Base-by-base conservation (phyloP, 1,139 yeast species). In the Hanseniaspora gamundiae region DNA sequence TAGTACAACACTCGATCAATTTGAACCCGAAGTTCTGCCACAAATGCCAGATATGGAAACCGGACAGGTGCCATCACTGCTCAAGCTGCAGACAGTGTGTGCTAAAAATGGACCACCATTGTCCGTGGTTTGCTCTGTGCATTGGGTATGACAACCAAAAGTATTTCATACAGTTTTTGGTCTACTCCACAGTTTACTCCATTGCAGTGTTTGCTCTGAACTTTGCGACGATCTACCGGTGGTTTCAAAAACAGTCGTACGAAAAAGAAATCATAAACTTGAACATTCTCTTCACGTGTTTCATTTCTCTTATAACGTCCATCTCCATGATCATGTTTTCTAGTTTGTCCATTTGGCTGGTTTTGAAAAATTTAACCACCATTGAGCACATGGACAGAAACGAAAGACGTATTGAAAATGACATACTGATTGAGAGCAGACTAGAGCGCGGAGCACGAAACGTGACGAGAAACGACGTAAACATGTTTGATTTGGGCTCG, bases 81-180 rank as follows among this genome's bases (percentile, higher is more conserved):
- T 78, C 84, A 0, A 65, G 74, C 21, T 78, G 93, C 51, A 71
- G 76, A 10, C 65, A 63, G 43, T 91, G 98, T 61, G 71, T 84
- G 1, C 67, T 91, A 45, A 68, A 72, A 48, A 81, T 81, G 91
- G 93, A 82, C 62, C 98, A 91, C 57, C 94, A 84, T 62, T 91
- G 98, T 59, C 97, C 98, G 0, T 91, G 98, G 98, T 87, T 91
- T 58, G 78, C 94, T 4, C 70, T 76, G 11, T 91, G 98, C 60
- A 76, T 93, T 45, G 98, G 98, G 0, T 81, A 73, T 62, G 65
- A 65, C 40, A 88, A 88, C 62, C 88, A 85, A 55, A 83, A 85
- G 62, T 75, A 67, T 56, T 88, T 86, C 58, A 60, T 86, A 20
- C 95, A 87, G 60, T 82, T 84, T 56, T 62, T 91, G 45, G 40